Evolutionary conservation across 1,284 basidiomycete genomes (phyloP), one percentile per base, ranked within the genome.

Genomic region (Puccinia triticina): DNA sequence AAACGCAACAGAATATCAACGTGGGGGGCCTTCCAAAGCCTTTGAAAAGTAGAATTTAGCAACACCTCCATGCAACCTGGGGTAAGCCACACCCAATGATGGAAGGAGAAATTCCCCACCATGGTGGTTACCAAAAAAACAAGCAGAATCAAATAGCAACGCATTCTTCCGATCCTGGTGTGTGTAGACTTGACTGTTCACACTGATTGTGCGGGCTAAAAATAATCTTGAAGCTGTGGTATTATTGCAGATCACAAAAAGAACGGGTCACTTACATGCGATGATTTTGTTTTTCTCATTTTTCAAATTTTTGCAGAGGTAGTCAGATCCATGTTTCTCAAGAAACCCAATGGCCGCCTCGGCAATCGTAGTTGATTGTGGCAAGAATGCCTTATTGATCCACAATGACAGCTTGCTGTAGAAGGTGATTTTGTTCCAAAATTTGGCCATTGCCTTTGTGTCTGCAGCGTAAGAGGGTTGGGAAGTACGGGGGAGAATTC

Each of bases 21-120:
- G 23, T 26, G 23, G 26, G 8, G 16, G 26, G 2, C 16, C 23
- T 26, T 59, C 26, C 57, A 59, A 16, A 37, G 37, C 8, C 64
- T 37, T n/a, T 67, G 64, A 32, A 67, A 67, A 2, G 40, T 43
- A n/a, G 40, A 67, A n/a, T n/a, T n/a, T n/a, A n/a, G n/a, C n/a
- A n/a, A n/a, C n/a, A n/a, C n/a, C n/a, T n/a, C 34, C 37, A n/a
- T 67, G 64, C 2, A 67, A 21, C 0, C 64, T 37, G n/a, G 64
- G 1, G n/a, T 67, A 67, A 23, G 64, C 40, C 21, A 67, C 64
- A 21, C 64, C 64, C 2, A 67, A n/a, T 43, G 64, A 67, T n/a
- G 64, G 64, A 1, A 67, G 14, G 7, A 67, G 1, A n/a, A 67
- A 67, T 26, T 67, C 64, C 7, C 64, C 64, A 21, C 64, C 64